Percentiles rank a stretch among this genome's conserved stretches.
phyloP scores from a whole-genome alignment of 1,284 basidiomycete species.

The Austroboletus rostrupii region DNA sequence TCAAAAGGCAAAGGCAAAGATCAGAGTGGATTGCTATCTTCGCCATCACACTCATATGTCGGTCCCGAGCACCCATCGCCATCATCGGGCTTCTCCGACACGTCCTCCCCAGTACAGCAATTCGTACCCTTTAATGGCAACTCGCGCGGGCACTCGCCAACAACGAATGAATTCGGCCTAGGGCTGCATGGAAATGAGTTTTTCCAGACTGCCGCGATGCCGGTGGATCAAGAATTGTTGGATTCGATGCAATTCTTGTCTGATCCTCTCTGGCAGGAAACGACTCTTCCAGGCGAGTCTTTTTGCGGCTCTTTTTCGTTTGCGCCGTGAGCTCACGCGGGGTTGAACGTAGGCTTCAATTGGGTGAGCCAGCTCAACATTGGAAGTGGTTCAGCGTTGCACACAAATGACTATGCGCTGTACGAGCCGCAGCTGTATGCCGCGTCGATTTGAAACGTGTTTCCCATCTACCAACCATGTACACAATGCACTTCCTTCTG shows the following conservation, averaged over 20 bases:
- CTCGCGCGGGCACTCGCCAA: conserved; percentile 15
- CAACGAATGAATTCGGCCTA: conserved; percentile 5
- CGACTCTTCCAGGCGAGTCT: conserved; percentile 47
- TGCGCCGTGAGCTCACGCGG: background rate
- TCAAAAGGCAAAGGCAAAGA: conserved; percentile 14
- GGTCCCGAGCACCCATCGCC: conserved; percentile 14
- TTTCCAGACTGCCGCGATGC: conserved; percentile 42
- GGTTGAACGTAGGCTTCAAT: conserved; percentile 31
- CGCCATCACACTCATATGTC: conserved; percentile 12
- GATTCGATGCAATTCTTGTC: conserved; percentile 57
- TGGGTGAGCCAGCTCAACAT: conserved; percentile 39
- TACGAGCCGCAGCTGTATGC: conserved; percentile 23
- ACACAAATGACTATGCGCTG: conserved; percentile 28
- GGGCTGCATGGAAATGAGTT: conserved; percentile 41
- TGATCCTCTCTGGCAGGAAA: conserved; percentile 51
- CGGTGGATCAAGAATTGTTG: conserved; percentile 56
- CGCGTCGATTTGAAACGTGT: conserved; percentile 9
- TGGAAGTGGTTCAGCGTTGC: conserved; percentile 9
- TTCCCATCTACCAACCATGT: background rate
- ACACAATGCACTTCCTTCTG: background rate
- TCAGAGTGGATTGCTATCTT: background rate
- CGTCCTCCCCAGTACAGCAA: conserved; percentile 18
- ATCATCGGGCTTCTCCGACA: conserved; percentile 9
- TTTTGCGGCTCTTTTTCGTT: background rate
- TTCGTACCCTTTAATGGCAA: conserved; percentile 1